phyloP scores from a whole-genome alignment of 2,329 filamentous ascomycete genomes.

The Helotiales sp. region DNA sequence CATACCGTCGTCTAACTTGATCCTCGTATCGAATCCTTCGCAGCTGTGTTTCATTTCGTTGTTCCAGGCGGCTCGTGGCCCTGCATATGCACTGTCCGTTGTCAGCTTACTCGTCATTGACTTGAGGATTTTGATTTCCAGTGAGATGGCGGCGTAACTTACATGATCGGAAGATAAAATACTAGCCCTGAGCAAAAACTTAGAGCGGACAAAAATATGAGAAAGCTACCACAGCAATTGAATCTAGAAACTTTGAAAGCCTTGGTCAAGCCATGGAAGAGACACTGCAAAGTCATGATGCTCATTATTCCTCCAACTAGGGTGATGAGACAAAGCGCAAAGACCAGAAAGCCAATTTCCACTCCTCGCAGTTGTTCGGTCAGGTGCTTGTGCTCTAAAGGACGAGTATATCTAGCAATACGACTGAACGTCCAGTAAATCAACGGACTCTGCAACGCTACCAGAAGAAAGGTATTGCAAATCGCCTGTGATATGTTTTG shows the following conservation, averaged over 20 bases:
- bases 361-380: neutral
- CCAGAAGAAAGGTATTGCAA: neutral
- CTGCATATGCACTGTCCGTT: neutral
- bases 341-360: neutral
- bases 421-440: neutral
- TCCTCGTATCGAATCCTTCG: neutral
- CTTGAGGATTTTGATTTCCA: too few relatives aligned
- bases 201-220: neutral
- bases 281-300: too few relatives aligned
- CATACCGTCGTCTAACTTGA: neutral
- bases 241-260: neutral
- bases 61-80: neutral
- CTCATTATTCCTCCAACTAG: neutral
- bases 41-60: neutral
- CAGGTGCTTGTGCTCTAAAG: neutral
- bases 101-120: too few relatives aligned
- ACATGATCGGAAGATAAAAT: neutral
- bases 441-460: neutral
- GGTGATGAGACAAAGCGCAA: neutral
- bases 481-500: neutral
- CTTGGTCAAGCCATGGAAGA: neutral
- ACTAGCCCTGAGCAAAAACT: neutral
- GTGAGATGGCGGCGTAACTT: neutral
- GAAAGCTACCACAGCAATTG: neutral
- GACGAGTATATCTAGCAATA: neutral